Evolutionary conservation across 139 green algal genomes (phyloP).

Genomic region (Asterochloris erici): DNA sequence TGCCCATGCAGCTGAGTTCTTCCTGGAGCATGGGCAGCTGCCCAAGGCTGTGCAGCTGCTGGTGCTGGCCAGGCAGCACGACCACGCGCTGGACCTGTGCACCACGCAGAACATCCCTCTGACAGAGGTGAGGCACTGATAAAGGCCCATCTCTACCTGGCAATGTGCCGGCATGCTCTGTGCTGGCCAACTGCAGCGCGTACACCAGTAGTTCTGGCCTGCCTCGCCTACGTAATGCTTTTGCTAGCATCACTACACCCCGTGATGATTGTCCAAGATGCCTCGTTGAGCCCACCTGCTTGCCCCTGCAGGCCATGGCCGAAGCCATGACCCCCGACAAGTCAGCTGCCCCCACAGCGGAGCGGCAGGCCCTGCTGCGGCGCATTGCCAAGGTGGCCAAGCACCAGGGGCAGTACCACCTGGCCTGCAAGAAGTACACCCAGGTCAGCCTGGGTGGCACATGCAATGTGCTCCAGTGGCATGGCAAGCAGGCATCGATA

Average conservation of each 20-base stretch:
- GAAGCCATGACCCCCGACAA: conserved; percentile 70
- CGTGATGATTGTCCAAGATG: too few species aligned
- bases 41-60: conserved; percentile 58
- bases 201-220: too few species aligned
- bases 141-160: background rate
- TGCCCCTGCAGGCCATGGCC: conserved; percentile 55
- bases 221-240: too few species aligned
- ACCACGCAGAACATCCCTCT: conserved; percentile 61
- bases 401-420: conserved; percentile 68
- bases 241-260: too few species aligned
- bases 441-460: conserved; percentile 30
- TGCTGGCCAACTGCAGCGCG: too few species aligned
- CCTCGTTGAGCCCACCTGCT: too few species aligned
- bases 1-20: conserved; percentile 50
- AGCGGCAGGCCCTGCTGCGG: conserved; percentile 43
- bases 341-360: conserved; percentile 27
- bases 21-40: conserved; percentile 53
- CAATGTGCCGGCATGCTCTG: background rate
- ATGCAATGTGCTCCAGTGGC: background rate
- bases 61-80: conserved; percentile 28
- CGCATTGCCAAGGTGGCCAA: conserved; percentile 65
- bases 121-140: conserved; percentile 38
- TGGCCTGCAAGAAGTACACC: conserved; percentile 87
- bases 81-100: conserved; percentile 61
- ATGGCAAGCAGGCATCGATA: background rate